Evolutionary conservation across 73 alveolate genomes (phyloP).

Genomic region (Paramecium tetraurelia): DNA sequence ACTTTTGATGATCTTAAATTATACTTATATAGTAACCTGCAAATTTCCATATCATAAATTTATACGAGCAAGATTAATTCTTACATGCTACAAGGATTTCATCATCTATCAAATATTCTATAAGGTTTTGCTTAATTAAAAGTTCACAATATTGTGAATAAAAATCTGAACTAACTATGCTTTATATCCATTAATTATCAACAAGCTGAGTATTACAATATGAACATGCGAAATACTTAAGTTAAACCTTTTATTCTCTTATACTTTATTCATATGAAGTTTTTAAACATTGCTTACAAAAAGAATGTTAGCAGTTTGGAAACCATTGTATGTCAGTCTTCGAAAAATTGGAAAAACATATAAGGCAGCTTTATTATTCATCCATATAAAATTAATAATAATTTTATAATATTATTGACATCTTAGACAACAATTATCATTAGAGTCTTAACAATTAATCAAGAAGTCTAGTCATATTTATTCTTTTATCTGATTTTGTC

Average conservation of each 20-base stretch:
- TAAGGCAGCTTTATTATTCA: neutral
- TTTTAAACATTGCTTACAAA: neutral
- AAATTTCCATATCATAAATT: constrained; percentile 20
- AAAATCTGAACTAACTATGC: neutral
- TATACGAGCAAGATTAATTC: neutral
- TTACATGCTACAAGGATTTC: neutral
- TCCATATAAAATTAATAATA: neutral
- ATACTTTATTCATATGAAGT: neutral
- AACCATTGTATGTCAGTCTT: neutral
- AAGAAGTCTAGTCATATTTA: too few species aligned
- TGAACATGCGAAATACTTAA: neutral
- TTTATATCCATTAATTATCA: neutral
- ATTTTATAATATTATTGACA: neutral
- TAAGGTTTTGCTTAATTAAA: neutral
- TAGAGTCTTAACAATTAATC: too few species aligned
- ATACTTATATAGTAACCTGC: neutral
- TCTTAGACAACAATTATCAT: too few species aligned
- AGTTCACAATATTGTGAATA: neutral
- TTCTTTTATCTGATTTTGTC: too few species aligned
- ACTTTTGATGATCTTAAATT: neutral
- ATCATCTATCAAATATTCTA: neutral
- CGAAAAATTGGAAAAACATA: neutral
- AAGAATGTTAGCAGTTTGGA: neutral
- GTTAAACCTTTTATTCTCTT: neutral
- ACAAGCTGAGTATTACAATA: neutral